phyloP scores from a whole-genome alignment of 169 alveolate species.

The Sarcocystis neurona region DNA sequence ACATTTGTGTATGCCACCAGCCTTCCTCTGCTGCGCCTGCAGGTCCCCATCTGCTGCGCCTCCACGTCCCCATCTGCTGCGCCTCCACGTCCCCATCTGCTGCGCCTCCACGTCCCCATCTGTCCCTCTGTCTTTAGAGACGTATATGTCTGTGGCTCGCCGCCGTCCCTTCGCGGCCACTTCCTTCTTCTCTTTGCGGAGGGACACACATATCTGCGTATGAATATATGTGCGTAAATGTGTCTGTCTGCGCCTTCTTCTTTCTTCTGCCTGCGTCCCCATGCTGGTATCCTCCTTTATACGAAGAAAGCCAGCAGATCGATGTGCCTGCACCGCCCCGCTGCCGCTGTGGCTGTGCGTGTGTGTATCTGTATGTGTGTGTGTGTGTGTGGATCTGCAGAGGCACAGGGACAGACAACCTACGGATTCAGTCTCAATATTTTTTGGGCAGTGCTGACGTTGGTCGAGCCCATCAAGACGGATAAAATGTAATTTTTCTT shows the following conservation, averaged over 20 bases:
- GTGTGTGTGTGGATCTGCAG: background rate
- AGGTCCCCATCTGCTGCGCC: no score
- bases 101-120: no score
- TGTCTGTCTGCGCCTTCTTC: background rate
- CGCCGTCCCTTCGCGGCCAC: no score
- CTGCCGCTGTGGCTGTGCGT: background rate
- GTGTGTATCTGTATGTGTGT: background rate
- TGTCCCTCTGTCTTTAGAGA: no score
- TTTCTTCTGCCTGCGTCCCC: background rate
- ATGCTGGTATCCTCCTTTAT: no score
- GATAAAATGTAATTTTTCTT: constrained; percentile 58
- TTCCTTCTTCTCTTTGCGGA: background rate
- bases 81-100: no score
- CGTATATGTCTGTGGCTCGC: no score
- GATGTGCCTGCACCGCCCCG: background rate
- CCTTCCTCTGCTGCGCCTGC: no score
- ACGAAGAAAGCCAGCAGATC: no score
- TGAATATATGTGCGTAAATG: no score
- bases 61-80: no score
- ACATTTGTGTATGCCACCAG: no score
- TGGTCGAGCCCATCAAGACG: constrained; percentile 65
- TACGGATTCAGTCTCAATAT: constrained; percentile 66
- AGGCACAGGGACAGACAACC: constrained; percentile 53
- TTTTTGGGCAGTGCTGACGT: constrained; percentile 59
- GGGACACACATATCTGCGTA: background rate